Conservation (phyloP, 495 filamentous ascomycete species). For the Hypoxylon fragiforme region DNA sequence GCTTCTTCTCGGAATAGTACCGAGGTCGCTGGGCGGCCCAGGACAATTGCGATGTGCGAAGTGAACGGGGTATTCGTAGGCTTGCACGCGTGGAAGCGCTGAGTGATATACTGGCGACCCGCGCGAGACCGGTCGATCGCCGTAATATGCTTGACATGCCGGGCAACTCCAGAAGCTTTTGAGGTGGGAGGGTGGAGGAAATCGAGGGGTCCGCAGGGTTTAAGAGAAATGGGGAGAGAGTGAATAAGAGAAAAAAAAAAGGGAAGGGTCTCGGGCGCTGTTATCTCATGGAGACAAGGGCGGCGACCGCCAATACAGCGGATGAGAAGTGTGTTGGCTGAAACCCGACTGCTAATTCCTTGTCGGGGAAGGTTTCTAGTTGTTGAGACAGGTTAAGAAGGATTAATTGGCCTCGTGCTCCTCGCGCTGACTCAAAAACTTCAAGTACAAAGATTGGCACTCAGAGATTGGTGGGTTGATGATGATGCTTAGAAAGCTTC, state of each 20-base stretch:
- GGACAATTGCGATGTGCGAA: conserved; percentile 48
- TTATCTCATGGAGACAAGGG: conserved; percentile 25
- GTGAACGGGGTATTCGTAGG: conserved; percentile 40
- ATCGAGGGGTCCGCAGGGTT: conserved; percentile 12
- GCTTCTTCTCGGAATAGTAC: conserved; percentile 60
- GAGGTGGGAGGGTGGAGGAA: conserved; percentile 12
- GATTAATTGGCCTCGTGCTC: conserved; percentile 12
- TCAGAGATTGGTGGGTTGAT: conserved; percentile 4
- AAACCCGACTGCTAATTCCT: not conserved
- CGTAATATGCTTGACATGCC: conserved; percentile 68
- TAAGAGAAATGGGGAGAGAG: conserved; percentile 9
- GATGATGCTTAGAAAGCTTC: conserved; percentile 24
- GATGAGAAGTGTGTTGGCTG: not conserved
- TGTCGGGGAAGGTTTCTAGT: not conserved
- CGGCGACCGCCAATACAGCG: conserved; percentile 14
- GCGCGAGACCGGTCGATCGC: conserved; percentile 66
- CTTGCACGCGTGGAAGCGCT: conserved; percentile 49
- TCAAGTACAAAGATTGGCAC: too few species aligned
- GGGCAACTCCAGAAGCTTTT: conserved; percentile 38
- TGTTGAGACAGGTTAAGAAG: conserved; percentile 11
- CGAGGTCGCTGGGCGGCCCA: conserved; percentile 53
- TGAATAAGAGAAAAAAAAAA: too few species aligned
- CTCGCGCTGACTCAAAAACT: conserved; percentile 23
- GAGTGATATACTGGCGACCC: conserved; percentile 59
- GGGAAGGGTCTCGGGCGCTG: not conserved